Evolutionary conservation across 2,329 filamentous ascomycete genomes (phyloP).

Genomic region (Lachnellula subtilissima): DNA sequence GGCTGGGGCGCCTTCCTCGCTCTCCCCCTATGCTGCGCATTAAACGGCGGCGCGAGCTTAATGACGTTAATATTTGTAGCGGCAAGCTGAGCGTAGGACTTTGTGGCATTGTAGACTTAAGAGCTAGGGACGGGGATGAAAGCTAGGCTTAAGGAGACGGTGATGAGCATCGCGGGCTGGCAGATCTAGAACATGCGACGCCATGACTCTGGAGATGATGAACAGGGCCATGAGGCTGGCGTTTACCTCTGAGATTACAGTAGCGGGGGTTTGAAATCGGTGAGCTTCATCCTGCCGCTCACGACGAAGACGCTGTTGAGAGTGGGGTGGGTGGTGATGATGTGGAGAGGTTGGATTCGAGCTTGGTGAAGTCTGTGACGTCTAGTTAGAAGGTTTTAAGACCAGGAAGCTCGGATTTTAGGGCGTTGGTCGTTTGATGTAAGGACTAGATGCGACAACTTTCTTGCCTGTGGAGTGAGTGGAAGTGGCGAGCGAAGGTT

Average conservation of each 20-base stretch:
- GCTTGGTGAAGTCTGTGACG: slow-evolving; percentile 7
- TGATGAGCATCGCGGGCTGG: slow-evolving; percentile 25
- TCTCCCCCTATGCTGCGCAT: slow-evolving; percentile 24
- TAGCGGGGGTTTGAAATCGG: slow-evolving; percentile 23
- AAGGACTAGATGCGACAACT: slow-evolving; percentile 20
- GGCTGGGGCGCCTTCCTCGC: slow-evolving; percentile 19
- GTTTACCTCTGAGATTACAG: slow-evolving; percentile 11
- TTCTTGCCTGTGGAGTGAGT: slow-evolving; percentile 13
- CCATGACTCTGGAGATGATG: slow-evolving; percentile 27
- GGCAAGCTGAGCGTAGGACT: slow-evolving; percentile 26
- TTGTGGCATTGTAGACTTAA: slow-evolving; percentile 33
- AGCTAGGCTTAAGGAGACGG: slow-evolving; percentile 30
- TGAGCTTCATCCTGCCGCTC: slow-evolving; percentile 28
- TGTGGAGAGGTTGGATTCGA: slow-evolving; percentile 8
- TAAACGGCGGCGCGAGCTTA: slow-evolving; percentile 34
- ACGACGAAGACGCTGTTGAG: slow-evolving; percentile 33
- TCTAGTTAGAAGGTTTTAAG: slow-evolving; percentile 27
- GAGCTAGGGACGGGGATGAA: slow-evolving; percentile 28
- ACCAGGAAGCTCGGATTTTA: slow-evolving; percentile 28
- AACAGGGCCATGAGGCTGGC: slow-evolving; percentile 30
- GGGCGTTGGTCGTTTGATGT: slow-evolving; percentile 18
- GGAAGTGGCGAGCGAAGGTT: slow-evolving; percentile 16
- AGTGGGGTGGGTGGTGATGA: slow-evolving; percentile 21
- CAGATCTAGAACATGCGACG: slow-evolving; percentile 26
- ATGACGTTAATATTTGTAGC: slow-evolving; percentile 31